Conservation (phyloP, 2,329 filamentous ascomycete species). For the Cordyceps cicadae region DNA sequence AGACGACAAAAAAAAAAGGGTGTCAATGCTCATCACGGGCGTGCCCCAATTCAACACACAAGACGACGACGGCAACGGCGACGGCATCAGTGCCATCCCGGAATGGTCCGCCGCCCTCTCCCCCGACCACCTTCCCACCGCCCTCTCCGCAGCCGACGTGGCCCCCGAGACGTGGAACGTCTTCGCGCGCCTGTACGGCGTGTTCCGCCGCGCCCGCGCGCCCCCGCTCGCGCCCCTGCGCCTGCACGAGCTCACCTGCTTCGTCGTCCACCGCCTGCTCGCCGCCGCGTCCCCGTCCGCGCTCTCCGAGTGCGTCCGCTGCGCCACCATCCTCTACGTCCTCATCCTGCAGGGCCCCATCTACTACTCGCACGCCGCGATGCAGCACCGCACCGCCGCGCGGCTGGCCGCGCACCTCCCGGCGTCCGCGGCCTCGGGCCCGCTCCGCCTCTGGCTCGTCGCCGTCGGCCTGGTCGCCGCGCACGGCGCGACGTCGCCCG, state of each 20-base stretch:
- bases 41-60: slow-evolving; percentile 45
- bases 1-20: slow-evolving; percentile 33
- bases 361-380: neutral
- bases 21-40: slow-evolving; percentile 47
- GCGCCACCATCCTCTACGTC: slow-evolving; percentile 1
- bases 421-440: neutral
- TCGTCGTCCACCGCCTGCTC: slow-evolving; percentile 43
- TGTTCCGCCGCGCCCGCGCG: slow-evolving; percentile 30
- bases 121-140: slow-evolving; percentile 3
- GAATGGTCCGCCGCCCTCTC: slow-evolving; percentile 34
- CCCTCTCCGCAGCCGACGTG: slow-evolving; percentile 20
- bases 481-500: neutral
- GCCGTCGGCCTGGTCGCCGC: slow-evolving; percentile 7
- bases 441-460: neutral
- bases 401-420: neutral
- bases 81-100: slow-evolving; percentile 39
- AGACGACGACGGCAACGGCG: slow-evolving; percentile 38
- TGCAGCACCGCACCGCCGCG: neutral
- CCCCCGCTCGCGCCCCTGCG: slow-evolving; percentile 29
- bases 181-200: slow-evolving; percentile 33
- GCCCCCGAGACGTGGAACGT: slow-evolving; percentile 28
- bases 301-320: slow-evolving; percentile 2
- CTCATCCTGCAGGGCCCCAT: slow-evolving; percentile 7
- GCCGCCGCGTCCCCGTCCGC: neutral
- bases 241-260: slow-evolving; percentile 48